Conservation (phyloP, 2,329 filamentous ascomycete genomes). For the Pseudonectria buxi region DNA sequence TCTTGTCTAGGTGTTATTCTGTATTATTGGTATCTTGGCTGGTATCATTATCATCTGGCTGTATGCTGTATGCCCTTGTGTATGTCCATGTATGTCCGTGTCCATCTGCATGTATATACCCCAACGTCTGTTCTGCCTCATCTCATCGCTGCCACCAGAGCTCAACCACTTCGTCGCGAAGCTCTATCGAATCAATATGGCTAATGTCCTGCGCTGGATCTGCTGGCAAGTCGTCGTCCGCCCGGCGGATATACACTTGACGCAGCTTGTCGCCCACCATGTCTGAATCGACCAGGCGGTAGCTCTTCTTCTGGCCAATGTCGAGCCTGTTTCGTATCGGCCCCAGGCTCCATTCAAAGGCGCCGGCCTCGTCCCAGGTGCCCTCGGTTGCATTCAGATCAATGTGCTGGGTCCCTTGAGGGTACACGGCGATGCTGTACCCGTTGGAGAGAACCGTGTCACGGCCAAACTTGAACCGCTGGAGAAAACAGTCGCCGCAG, state of each 20-base stretch:
- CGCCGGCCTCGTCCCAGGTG: slow-evolving; percentile 44
- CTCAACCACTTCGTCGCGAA: slow-evolving; percentile 40
- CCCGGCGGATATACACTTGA: slow-evolving; percentile 49
- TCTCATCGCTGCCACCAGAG: slow-evolving; percentile 36
- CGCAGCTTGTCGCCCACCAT: slow-evolving; percentile 37
- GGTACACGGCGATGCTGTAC: slow-evolving; percentile 48
- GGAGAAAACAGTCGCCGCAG: slow-evolving; percentile 54
- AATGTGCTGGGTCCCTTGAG: slow-evolving; percentile 30
- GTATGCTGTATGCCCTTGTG: slow-evolving; percentile 5
- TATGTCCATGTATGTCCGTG: slow-evolving; percentile 11
- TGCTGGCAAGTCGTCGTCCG: slow-evolving; percentile 25
- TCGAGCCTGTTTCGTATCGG: slow-evolving; percentile 37
- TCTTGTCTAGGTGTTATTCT: slow-evolving; percentile 6
- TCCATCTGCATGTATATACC: slow-evolving; percentile 1
- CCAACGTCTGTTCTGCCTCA: slow-evolving; percentile 1
- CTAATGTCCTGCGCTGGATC: slow-evolving; percentile 27
- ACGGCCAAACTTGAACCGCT: slow-evolving; percentile 44
- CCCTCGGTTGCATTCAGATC: slow-evolving; percentile 44
- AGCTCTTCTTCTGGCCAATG: slow-evolving; percentile 43
- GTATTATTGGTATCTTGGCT: slow-evolving; percentile 2
- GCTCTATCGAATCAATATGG: slow-evolving; percentile 5
- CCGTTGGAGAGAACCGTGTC: slow-evolving; percentile 51
- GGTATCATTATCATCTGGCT: slow-evolving; percentile 12
- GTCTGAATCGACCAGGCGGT: slow-evolving; percentile 39
- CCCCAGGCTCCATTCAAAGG: slow-evolving; percentile 48